phyloP scores from a whole-genome alignment of 352 stramenopile genomes.

The Blastocystis sp. region DNA sequence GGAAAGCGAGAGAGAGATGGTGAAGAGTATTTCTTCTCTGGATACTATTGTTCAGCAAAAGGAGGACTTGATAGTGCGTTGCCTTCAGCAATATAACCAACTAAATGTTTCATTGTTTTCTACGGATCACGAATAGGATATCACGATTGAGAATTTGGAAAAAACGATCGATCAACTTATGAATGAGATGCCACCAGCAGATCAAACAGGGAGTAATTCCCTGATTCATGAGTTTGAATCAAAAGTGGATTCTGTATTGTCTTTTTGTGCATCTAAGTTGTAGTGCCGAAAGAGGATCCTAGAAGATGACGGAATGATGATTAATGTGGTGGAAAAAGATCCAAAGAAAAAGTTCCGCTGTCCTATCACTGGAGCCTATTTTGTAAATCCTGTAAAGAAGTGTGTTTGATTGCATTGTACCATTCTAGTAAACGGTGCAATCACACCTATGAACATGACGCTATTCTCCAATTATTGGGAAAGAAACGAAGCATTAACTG shows the following conservation, averaged over 20 bases:
- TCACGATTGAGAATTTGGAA: not conserved
- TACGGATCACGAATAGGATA: slow-evolving; percentile 7
- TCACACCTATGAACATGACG: slow-evolving; percentile 5
- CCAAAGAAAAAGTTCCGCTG: not conserved
- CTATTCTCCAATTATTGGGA: not conserved
- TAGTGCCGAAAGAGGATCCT: not conserved
- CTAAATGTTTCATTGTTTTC: not conserved
- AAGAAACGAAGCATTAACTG: not conserved
- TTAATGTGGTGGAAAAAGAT: slow-evolving; percentile 9
- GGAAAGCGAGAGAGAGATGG: not conserved
- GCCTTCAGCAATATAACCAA: slow-evolving; percentile 1
- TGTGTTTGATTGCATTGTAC: not conserved
- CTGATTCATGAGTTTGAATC: not conserved
- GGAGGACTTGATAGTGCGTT: not conserved
- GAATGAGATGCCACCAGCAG: not conserved
- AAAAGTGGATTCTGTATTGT: not conserved
- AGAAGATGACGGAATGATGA: not conserved
- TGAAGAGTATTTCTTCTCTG: not conserved
- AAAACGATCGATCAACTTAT: not conserved
- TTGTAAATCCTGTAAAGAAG: slow-evolving; percentile 45
- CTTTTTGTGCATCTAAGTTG: not conserved
- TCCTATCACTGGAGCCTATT: not conserved
- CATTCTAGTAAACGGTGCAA: not conserved
- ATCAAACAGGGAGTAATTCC: not conserved
- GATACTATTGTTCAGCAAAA: not conserved